Evolutionary conservation across 352 stramenopile species (phyloP).

Genomic region (Globisporangium viniferum): DNA sequence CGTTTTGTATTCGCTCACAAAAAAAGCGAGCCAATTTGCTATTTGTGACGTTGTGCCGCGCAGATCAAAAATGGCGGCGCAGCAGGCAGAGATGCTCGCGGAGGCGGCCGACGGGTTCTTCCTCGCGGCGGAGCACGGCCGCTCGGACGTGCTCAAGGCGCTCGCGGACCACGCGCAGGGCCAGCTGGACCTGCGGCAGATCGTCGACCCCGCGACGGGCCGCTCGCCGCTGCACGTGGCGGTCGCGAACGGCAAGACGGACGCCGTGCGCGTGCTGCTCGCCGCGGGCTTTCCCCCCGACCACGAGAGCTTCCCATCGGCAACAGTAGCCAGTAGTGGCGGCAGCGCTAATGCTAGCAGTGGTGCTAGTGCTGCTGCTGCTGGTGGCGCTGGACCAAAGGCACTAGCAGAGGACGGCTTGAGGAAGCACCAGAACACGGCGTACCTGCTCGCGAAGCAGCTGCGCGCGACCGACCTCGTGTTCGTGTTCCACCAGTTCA

Average conservation of each 20-base stretch:
- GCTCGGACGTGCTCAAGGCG: constrained; percentile 83
- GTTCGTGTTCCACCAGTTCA: constrained; percentile 84
- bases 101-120: constrained; percentile 83
- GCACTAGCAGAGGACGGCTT: neutral
- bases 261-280: constrained; percentile 76
- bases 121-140: constrained; percentile 74
- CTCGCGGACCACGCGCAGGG: constrained; percentile 66
- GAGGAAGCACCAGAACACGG: constrained; percentile 29
- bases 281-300: constrained; percentile 72
- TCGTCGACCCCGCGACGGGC: constrained; percentile 61
- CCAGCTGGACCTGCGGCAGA: constrained; percentile 38
- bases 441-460: constrained; percentile 65
- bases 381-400: neutral
- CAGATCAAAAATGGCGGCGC: neutral
- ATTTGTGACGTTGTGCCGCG: neutral
- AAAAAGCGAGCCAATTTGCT: neutral
- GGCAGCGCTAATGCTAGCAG: neutral
- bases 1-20: no score
- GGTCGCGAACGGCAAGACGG: constrained; percentile 65
- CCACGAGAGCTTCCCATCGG: constrained; percentile 26
- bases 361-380: neutral
- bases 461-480: constrained; percentile 58
- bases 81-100: constrained; percentile 36
- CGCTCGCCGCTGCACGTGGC: constrained; percentile 77
- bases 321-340: no score